Evolutionary conservation across 352 stramenopile species (phyloP).

Genomic region (Globisporangium camurandrum): DNA sequence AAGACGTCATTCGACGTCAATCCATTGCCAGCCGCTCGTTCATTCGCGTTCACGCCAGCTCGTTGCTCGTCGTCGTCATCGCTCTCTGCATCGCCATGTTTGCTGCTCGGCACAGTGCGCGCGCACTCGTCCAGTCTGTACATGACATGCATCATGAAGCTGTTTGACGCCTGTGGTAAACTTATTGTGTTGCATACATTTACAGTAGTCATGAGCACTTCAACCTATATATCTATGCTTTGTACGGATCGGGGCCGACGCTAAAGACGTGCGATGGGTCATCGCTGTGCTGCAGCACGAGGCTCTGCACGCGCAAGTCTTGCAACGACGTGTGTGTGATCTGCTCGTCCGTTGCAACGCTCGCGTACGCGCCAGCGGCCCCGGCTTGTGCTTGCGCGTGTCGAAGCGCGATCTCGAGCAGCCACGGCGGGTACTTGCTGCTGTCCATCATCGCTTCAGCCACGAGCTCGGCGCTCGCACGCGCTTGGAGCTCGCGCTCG

Average conservation of each 20-base stretch:
- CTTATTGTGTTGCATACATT: too few relatives aligned
- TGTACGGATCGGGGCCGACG: conserved; percentile 6
- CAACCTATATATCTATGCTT: too few relatives aligned
- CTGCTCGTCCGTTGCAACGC: not conserved
- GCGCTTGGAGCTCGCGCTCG: conserved; percentile 1
- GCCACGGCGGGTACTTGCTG: conserved; percentile 6
- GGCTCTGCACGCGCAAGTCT: conserved; percentile 6
- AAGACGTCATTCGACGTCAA: too few relatives aligned
- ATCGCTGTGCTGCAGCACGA: not conserved
- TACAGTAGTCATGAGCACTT: too few relatives aligned
- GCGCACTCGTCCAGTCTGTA: too few relatives aligned
- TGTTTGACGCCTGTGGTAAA: too few relatives aligned
- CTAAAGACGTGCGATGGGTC: not conserved
- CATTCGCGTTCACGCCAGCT: too few relatives aligned
- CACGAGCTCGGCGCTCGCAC: conserved; percentile 1
- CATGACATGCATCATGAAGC: too few relatives aligned
- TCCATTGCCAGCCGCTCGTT: too few relatives aligned
- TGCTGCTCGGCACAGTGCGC: too few relatives aligned
- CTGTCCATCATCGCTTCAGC: conserved; percentile 5
- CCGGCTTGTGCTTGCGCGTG: not conserved
- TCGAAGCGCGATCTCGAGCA: conserved; percentile 5
- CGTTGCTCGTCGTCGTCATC: too few relatives aligned
- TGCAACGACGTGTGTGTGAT: not conserved
- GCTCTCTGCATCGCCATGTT: too few relatives aligned
- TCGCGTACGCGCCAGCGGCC: not conserved